These are phyloP conservation scores for Tetrahymena borealis DNA, from an alignment of 73 alveolate species.

Conservation along the genomic window DNA sequence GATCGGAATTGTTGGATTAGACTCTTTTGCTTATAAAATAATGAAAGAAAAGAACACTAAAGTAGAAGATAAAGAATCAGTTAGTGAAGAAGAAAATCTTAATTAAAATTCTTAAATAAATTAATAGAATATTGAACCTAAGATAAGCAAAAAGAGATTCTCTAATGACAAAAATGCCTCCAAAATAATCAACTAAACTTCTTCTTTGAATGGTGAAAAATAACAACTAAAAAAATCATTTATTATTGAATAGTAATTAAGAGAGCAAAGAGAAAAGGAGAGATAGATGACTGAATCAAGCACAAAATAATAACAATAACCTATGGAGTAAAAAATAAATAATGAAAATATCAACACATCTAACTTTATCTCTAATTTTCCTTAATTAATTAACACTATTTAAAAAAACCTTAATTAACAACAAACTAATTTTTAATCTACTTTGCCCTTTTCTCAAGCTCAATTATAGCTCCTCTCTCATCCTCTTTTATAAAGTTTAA, in stretches of 20 bases:
- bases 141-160: not conserved
- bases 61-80: not conserved
- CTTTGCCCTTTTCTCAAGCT: not conserved
- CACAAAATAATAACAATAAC: not conserved
- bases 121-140: not conserved
- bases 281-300: not conserved
- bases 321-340: not conserved
- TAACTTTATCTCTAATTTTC: not conserved
- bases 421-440: not conserved
- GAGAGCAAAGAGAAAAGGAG: not conserved
- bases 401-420: not conserved
- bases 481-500: not conserved
- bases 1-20: constrained; percentile 64
- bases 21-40: not conserved
- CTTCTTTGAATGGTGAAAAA: not conserved
- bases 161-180: not conserved
- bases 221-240: not conserved
- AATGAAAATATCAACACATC: not conserved
- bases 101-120: not conserved
- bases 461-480: not conserved
- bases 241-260: not conserved
- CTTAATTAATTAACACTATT: not conserved
- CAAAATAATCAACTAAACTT: too few relatives aligned
- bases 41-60: not conserved
- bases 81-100: not conserved